Conservation (phyloP, 805 yeast species). For the Barnettozyma salicaria region DNA sequence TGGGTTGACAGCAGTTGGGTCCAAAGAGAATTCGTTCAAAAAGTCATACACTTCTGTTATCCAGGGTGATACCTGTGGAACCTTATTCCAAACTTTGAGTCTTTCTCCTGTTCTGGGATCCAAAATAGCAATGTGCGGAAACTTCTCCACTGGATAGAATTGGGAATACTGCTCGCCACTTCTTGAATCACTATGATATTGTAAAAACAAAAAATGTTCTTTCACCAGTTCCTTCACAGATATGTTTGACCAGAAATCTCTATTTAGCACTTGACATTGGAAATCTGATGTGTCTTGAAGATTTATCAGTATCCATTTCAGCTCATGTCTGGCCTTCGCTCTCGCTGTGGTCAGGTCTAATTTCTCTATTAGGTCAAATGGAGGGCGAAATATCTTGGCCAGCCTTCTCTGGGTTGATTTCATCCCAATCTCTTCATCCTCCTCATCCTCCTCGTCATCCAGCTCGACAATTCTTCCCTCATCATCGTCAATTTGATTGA, state of each 20-base stretch:
- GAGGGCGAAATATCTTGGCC: conserved; percentile 85
- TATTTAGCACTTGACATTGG: conserved; percentile 80
- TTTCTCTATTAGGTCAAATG: conserved; percentile 78
- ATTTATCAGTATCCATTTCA: conserved; percentile 82
- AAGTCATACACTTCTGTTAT: conserved; percentile 65
- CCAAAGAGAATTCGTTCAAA: conserved; percentile 56
- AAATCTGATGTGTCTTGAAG: conserved; percentile 84
- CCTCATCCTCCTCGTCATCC: conserved; percentile 29
- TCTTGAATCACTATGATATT: conserved; percentile 72
- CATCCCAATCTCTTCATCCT: conserved; percentile 31
- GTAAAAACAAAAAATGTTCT: conserved; percentile 74
- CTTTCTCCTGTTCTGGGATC: conserved; percentile 97
- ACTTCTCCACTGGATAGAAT: conserved; percentile 62
- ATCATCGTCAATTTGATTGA: conserved; percentile 19
- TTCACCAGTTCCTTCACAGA: conserved; percentile 58
- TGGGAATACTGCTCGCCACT: conserved; percentile 67
- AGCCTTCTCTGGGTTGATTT: conserved; percentile 54
- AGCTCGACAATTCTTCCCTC: conserved; percentile 25
- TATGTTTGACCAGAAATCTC: conserved; percentile 85
- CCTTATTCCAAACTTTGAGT: conserved; percentile 67
- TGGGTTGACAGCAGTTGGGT: conserved; percentile 61
- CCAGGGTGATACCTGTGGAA: conserved; percentile 57
- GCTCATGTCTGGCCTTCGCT: conserved; percentile 49
- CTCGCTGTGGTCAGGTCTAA: conserved; percentile 70
- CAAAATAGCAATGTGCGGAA: conserved; percentile 85